These are phyloP conservation scores for Bocquillonia castaneifolia DNA, from an alignment of 441 rosid species.

Conservation along the genomic window DNA sequence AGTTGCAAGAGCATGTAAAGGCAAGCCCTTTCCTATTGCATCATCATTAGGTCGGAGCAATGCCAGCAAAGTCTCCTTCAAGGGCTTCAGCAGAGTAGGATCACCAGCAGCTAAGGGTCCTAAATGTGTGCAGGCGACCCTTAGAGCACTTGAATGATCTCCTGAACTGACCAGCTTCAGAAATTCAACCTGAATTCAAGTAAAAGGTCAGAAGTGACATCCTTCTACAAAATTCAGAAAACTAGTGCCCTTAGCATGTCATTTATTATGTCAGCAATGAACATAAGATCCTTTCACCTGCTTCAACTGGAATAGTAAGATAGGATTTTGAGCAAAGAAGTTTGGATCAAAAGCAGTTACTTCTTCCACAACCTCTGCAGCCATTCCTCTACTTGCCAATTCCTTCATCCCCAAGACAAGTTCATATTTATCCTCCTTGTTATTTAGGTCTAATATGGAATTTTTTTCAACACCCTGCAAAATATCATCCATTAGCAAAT, in stretches of 20 bases:
- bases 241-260: not conserved
- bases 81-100: slow-evolving; percentile 58
- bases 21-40: slow-evolving; percentile 50
- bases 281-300: slow-evolving; percentile 44
- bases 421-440: slow-evolving; percentile 55
- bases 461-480: slow-evolving; percentile 38
- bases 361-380: slow-evolving; percentile 73
- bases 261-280: not conserved
- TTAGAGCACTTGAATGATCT: slow-evolving; percentile 72
- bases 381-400: slow-evolving; percentile 76
- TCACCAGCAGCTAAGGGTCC: slow-evolving; percentile 81
- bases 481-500: slow-evolving; percentile 12
- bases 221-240: not conserved
- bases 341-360: slow-evolving; percentile 64
- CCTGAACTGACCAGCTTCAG: slow-evolving; percentile 68
- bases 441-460: slow-evolving; percentile 19
- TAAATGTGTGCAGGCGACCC: slow-evolving; percentile 72
- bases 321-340: slow-evolving; percentile 60
- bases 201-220: not conserved
- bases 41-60: slow-evolving; percentile 64
- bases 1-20: slow-evolving; percentile 67
- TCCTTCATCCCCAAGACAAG: slow-evolving; percentile 73
- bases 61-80: slow-evolving; percentile 81
- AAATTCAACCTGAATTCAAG: slow-evolving; percentile 65
- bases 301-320: slow-evolving; percentile 75